A percentile compares a stretch with the other conserved stretches of the same genome.
Evolutionary conservation across 1,139 yeast species (phyloP).

Genomic region (Kodamaea alishanica): DNA sequence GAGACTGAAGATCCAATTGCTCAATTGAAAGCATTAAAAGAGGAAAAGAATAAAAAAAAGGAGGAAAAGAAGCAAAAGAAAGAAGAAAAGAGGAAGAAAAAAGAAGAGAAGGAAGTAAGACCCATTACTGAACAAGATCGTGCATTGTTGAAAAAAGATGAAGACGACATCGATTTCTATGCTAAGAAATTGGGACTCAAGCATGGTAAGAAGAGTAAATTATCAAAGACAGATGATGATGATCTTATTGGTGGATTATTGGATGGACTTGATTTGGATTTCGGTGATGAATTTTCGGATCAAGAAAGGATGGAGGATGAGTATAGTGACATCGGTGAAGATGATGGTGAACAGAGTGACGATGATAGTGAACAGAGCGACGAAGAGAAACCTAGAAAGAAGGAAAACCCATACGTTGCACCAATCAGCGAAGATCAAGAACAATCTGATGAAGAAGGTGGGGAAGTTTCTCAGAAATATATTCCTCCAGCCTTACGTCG

Average conservation of each 20-base stretch:
- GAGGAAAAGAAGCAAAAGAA: constrained; percentile 10
- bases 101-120: constrained; percentile 4
- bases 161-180: constrained; percentile 75
- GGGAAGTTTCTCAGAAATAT: constrained; percentile 40
- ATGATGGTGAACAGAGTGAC: constrained; percentile 21
- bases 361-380: constrained; percentile 26
- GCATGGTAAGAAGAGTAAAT: constrained; percentile 39
- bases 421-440: constrained; percentile 38
- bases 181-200: constrained; percentile 79
- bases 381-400: constrained; percentile 29
- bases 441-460: constrained; percentile 10
- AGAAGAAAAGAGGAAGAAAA: constrained; percentile 8
- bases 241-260: constrained; percentile 71
- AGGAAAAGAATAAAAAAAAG: constrained; percentile 9
- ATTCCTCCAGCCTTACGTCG: constrained; percentile 83
- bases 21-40: constrained; percentile 11
- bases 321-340: constrained; percentile 11
- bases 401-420: constrained; percentile 85
- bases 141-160: constrained; percentile 55
- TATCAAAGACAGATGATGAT: constrained; percentile 52
- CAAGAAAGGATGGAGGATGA: constrained; percentile 6
- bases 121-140: constrained; percentile 36
- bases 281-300: constrained; percentile 18
- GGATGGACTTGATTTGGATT: constrained; percentile 73
- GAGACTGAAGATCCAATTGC: constrained; percentile 12